A percentile compares a stretch with the other conserved stretches of the same genome.
Conservation (phyloP, 768 basidiomycete species). For the Boletus pseudopeckii region DNA sequence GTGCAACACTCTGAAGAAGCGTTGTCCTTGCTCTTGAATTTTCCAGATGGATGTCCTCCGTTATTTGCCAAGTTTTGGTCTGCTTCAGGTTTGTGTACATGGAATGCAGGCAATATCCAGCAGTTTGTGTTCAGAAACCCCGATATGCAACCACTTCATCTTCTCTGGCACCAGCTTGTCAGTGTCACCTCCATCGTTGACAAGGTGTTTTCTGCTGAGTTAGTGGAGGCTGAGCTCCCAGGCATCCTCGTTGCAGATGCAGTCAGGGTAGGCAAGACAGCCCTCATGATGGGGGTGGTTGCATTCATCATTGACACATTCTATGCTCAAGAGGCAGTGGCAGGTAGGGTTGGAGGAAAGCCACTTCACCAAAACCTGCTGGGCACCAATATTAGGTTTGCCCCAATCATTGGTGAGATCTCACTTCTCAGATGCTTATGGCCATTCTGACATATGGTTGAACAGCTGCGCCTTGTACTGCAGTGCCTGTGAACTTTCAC, state of each 20-base stretch:
- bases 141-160: conserved; percentile 1
- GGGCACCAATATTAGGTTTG: too few species aligned
- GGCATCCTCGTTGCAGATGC: conserved; percentile 2
- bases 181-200: not conserved
- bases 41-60: not conserved
- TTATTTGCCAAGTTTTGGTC: conserved; percentile 6
- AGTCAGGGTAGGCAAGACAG: conserved; percentile 8
- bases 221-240: not conserved
- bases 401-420: too few species aligned
- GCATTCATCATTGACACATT: conserved; percentile 4
- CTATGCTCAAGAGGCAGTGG: not conserved
- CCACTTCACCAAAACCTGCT: too few species aligned
- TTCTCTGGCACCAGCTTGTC: conserved; percentile 12
- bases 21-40: not conserved
- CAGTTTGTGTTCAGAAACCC: not conserved
- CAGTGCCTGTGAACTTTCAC: too few species aligned
- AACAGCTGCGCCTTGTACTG: too few species aligned
- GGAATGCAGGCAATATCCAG: not conserved
- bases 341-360: not conserved
- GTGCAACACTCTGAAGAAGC: not conserved
- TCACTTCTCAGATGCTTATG: too few species aligned
- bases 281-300: conserved; percentile 2
- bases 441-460: too few species aligned
- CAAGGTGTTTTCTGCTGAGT: not conserved
- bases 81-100: not conserved